Conservation (phyloP, 2,329 filamentous ascomycete genomes). For the Colletotrichum sansevieriae region DNA sequence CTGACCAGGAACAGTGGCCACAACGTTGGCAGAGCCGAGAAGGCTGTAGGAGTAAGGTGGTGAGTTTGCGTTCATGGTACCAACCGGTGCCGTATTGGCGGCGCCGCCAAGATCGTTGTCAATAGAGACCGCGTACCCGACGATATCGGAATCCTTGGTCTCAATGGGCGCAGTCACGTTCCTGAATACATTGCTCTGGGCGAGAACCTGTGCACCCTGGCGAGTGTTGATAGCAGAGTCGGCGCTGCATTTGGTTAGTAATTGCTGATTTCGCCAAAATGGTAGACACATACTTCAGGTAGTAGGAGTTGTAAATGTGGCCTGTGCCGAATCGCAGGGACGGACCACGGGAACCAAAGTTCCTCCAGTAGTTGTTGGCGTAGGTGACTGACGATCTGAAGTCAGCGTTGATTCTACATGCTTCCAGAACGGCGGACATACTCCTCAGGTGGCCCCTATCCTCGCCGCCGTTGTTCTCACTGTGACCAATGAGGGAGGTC, state of each 20-base stretch:
- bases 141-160: slow-evolving; percentile 36
- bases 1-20: slow-evolving; percentile 52
- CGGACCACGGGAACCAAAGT: slow-evolving; percentile 71
- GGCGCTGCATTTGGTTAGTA: slow-evolving; percentile 44
- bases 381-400: slow-evolving; percentile 60
- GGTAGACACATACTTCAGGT: slow-evolving; percentile 45
- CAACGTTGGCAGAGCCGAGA: slow-evolving; percentile 60
- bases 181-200: slow-evolving; percentile 60
- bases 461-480: slow-evolving; percentile 68
- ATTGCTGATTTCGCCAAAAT: not conserved
- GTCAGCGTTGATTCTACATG: no score
- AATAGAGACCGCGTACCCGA: slow-evolving; percentile 33
- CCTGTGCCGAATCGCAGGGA: slow-evolving; percentile 73
- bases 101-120: slow-evolving; percentile 37
- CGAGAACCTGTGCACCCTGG: slow-evolving; percentile 64
- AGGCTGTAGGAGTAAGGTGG: slow-evolving; percentile 61
- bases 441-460: slow-evolving; percentile 68
- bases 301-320: slow-evolving; percentile 62
- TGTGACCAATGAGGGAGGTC: slow-evolving; percentile 71
- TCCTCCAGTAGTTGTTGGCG: slow-evolving; percentile 71
- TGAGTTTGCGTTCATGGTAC: slow-evolving; percentile 61
- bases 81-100: slow-evolving; percentile 44
- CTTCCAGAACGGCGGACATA: no score
- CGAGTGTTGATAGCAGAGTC: slow-evolving; percentile 66
- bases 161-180: slow-evolving; percentile 51